Conservation (phyloP, 1,284 basidiomycete genomes). For the Puccinia brachypodii region DNA sequence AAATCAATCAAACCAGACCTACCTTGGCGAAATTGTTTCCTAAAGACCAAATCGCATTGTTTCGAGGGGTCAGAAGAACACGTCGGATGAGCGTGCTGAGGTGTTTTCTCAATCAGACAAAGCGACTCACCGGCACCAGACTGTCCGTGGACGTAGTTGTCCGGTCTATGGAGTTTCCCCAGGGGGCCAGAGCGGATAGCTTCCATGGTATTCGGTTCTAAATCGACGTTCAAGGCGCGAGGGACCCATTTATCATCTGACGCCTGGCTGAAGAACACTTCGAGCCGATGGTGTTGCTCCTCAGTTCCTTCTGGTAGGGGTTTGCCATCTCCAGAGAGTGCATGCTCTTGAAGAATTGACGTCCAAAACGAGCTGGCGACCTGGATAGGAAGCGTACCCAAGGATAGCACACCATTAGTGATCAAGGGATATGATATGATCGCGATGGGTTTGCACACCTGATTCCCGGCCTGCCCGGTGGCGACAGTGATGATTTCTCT, state of each 20-base stretch:
- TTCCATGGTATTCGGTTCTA: conserved; percentile 58
- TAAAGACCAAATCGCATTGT: not conserved
- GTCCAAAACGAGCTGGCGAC: conserved; percentile 76
- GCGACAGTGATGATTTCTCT: conserved; percentile 52
- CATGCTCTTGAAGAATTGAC: conserved; percentile 76
- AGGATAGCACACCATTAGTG: not conserved
- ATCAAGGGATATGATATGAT: not conserved
- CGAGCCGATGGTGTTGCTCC: conserved; percentile 53
- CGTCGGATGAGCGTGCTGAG: not conserved
- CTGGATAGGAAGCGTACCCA: conserved; percentile 26
- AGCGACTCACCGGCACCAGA: conserved; percentile 58
- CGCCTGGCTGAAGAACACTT: conserved; percentile 57
- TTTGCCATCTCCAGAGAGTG: conserved; percentile 70
- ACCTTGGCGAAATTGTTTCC: conserved; percentile 43
- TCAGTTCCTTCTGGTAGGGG: conserved; percentile 53
- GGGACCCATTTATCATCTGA: conserved; percentile 57
- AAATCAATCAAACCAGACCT: not conserved
- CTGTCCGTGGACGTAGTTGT: conserved; percentile 55
- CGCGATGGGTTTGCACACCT: conserved; percentile 57
- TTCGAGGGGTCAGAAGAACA: not conserved
- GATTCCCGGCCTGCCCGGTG: conserved; percentile 66
- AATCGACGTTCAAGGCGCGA: conserved; percentile 53
- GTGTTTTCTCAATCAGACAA: not conserved
- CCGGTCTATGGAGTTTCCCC: conserved; percentile 57
- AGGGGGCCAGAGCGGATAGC: conserved; percentile 56